phyloP scores from a whole-genome alignment of 179 eudicot genomes.

The Patellifolia procumbens region DNA sequence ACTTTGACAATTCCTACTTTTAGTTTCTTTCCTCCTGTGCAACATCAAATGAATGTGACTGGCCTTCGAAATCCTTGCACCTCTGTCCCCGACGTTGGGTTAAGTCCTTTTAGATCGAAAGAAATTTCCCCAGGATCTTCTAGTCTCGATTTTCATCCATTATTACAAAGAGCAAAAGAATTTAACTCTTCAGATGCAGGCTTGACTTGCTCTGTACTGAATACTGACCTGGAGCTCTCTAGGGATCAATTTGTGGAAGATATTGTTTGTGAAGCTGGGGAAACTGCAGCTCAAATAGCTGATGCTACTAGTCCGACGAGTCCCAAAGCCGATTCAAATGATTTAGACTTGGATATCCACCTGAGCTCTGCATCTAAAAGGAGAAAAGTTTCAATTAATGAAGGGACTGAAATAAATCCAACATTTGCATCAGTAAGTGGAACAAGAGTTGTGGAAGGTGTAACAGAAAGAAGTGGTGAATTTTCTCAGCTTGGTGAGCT shows the following conservation, averaged over 20 bases:
- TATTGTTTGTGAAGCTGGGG: conserved; percentile 29
- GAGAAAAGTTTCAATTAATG: conserved; percentile 37
- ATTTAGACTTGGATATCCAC: conserved; percentile 76
- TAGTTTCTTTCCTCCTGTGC: conserved; percentile 59
- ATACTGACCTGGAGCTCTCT: conserved; percentile 46
- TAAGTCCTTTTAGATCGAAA: conserved; percentile 39
- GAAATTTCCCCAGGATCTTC: conserved; percentile 38
- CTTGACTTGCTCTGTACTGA: conserved; percentile 31
- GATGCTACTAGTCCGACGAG: conserved; percentile 33
- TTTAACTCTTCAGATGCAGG: conserved; percentile 27
- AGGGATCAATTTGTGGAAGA: conserved; percentile 37
- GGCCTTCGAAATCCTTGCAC: conserved; percentile 47
- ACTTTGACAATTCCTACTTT: conserved; percentile 52
- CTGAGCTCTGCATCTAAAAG: conserved; percentile 52
- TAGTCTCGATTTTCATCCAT: conserved; percentile 81
- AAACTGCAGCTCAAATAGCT: conserved; percentile 33
- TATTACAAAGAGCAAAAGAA: conserved; percentile 63
- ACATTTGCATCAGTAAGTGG: conserved; percentile 23
- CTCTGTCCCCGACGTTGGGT: conserved; percentile 36
- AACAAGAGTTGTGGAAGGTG: conserved; percentile 22
- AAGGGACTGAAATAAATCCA: conserved; percentile 25
- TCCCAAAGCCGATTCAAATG: conserved; percentile 44
- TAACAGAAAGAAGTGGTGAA: conserved; percentile 15
- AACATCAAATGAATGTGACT: conserved; percentile 56
- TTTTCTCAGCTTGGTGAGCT: conserved; percentile 16